phyloP scores from a whole-genome alignment of 2,329 filamentous ascomycete species.

The Tolypocladium tropicale region DNA sequence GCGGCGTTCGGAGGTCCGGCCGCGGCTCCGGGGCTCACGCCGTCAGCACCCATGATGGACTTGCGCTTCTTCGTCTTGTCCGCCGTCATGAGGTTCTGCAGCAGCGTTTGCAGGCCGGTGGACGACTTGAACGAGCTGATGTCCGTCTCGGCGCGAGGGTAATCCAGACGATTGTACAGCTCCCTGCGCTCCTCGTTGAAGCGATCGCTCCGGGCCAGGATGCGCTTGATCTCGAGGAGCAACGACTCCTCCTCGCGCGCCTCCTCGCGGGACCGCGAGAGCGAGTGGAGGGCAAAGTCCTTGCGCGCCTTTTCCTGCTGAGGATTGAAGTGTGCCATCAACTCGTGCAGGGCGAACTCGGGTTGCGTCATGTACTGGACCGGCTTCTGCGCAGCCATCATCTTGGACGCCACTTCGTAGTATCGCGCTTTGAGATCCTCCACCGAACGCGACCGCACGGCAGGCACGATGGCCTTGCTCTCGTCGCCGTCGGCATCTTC shows the following conservation, averaged over 20 bases:
- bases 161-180: conserved; percentile 77
- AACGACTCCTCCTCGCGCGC: conserved; percentile 86
- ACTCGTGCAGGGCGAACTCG: conserved; percentile 75
- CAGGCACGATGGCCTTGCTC: conserved; percentile 43
- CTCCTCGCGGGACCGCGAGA: conserved; percentile 75
- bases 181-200: conserved; percentile 84
- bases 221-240: conserved; percentile 82
- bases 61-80: conserved; percentile 88
- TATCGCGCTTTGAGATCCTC: conserved; percentile 89
- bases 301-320: conserved; percentile 72
- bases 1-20: conserved; percentile 27
- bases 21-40: conserved; percentile 31
- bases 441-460: conserved; percentile 53
- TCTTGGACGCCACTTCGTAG: conserved; percentile 74
- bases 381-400: conserved; percentile 72
- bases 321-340: conserved; percentile 78
- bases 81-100: conserved; percentile 70
- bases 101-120: conserved; percentile 65
- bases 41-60: conserved; percentile 53
- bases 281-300: conserved; percentile 68
- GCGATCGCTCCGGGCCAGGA: conserved; percentile 74
- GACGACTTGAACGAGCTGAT: conserved; percentile 73
- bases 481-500: conserved; percentile 34
- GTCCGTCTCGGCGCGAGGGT: conserved; percentile 59
- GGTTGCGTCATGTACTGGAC: conserved; percentile 77